These are phyloP conservation scores for Phaeosphaeriaceae sp. DNA, from an alignment of 2,329 filamentous ascomycete species.

Conservation along the genomic window DNA sequence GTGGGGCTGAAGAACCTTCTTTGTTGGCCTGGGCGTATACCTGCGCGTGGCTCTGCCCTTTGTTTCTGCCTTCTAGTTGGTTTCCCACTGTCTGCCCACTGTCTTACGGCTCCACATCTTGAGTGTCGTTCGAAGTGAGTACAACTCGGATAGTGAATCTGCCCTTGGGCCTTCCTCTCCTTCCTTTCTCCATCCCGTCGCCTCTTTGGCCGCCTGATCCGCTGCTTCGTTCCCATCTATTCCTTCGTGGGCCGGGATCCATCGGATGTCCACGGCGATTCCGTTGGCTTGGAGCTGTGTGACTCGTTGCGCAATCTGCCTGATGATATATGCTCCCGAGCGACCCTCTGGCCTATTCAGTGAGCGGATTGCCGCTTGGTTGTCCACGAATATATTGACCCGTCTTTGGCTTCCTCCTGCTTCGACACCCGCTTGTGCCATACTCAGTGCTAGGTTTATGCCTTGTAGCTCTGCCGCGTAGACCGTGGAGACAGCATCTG, in stretches of 20 bases:
- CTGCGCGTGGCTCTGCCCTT: slow-evolving; percentile 16
- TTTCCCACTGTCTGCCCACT: slow-evolving; percentile 4
- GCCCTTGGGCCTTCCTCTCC: too few relatives aligned
- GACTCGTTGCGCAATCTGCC: slow-evolving; percentile 19
- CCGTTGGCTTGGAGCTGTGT: slow-evolving; percentile 12
- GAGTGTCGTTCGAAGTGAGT: slow-evolving; percentile 5
- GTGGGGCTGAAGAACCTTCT: slow-evolving; percentile 17
- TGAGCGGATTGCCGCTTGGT: slow-evolving; percentile 18
- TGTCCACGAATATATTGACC: slow-evolving; percentile 25
- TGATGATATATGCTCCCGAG: slow-evolving; percentile 19
- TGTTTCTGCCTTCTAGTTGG: slow-evolving; percentile 6
- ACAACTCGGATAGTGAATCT: too few relatives aligned
- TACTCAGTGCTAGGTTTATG: too few relatives aligned
- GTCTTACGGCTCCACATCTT: slow-evolving; percentile 13
- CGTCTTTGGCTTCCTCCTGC: slow-evolving; percentile 6
- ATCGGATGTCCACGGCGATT: slow-evolving; percentile 10
- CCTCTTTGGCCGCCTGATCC: too few relatives aligned
- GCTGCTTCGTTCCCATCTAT: too few relatives aligned
- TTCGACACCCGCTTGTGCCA: slow-evolving; percentile 21
- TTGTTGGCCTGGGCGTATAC: slow-evolving; percentile 13
- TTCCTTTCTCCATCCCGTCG: too few relatives aligned
- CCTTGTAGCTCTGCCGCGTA: too few relatives aligned
- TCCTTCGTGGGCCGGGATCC: slow-evolving; percentile 11
- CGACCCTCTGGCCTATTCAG: slow-evolving; percentile 17
- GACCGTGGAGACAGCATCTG: slow-evolving; percentile 11